Evolutionary conservation across 768 basidiomycete species (phyloP), one percentile per base, ranked within the genome.

Genomic region (Trametes gibbosa): DNA sequence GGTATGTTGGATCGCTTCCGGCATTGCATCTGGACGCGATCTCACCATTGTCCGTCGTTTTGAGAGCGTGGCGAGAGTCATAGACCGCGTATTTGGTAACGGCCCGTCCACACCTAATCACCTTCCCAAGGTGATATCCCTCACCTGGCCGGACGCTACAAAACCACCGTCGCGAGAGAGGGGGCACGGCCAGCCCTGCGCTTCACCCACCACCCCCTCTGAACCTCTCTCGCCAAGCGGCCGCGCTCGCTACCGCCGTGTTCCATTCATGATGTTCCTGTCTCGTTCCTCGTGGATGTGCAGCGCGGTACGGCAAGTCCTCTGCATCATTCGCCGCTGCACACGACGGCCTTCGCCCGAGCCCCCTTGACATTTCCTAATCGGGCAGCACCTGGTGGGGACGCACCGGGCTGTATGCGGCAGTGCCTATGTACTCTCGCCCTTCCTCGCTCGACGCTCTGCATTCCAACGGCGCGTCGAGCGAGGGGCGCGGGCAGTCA

Each of bases 281-380:
- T 47, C 61, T 37, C 46, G 56, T 45, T 58, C 61, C 56, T 37
- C 45, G 40, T 62, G 61, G 56, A 50, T 57, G 56, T 62, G 61
- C 50, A 57, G 47, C 48, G 56, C 41, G 55, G 61, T 62, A 58
- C n/a, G 61, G 46, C 48, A 14, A n/a, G 37, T 50, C 24, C 35
- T 53, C 27, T 40, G 24, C 61, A 50, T 57, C 55, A 50, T 53
- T 54, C 34, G 42, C 54, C 55, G 60, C 50, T 35, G 54, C 61
- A 56, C 61, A 62, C 61, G 61, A 42, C 27, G 48, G 32, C n/a
- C 35, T 53, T 50, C 56, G 45, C 41, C 43, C 61, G 53, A 50
- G 34, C 56, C 61, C 37, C 65, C 53, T 70, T 70, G 60, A 69
- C 37, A 35, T 63, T 70, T 59, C 69, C 69, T 65, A 64, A 59